phyloP scores from a whole-genome alignment of 441 rosid genomes.

The Erodium texanum region DNA sequence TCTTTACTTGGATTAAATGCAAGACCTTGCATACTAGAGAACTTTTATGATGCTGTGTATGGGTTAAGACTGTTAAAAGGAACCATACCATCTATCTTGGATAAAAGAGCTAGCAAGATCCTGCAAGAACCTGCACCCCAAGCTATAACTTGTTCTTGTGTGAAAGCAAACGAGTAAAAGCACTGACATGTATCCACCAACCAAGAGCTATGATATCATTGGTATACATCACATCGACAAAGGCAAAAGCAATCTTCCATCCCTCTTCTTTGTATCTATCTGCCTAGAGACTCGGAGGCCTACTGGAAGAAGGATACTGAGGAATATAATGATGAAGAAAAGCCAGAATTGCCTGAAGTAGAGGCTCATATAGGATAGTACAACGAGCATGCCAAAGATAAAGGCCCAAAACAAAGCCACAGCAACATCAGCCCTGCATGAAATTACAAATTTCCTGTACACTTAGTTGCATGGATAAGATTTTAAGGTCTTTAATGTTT shows the following conservation, averaged over 20 bases:
- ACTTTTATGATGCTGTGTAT: constrained; percentile 13
- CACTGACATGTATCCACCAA: not conserved
- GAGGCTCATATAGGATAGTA: constrained; percentile 27
- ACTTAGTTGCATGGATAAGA: constrained; percentile 14
- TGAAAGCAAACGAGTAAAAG: too few species aligned
- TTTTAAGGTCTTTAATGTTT: not conserved
- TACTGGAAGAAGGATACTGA: constrained; percentile 29
- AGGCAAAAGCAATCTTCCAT: constrained; percentile 38
- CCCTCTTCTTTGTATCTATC: constrained; percentile 33
- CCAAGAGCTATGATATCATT: constrained; percentile 10
- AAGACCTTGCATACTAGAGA: constrained; percentile 14
- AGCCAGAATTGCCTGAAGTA: constrained; percentile 30
- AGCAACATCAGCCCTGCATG: constrained; percentile 37
- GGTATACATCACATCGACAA: constrained; percentile 34
- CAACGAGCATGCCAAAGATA: constrained; percentile 30
- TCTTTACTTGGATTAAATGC: constrained; percentile 16
- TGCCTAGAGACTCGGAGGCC: constrained; percentile 33
- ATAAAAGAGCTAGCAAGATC: not conserved
- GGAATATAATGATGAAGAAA: constrained; percentile 24
- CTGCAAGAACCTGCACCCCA: constrained; percentile 7
- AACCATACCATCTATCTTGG: constrained; percentile 22
- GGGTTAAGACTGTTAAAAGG: constrained; percentile 13
- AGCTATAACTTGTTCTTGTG: too few species aligned
- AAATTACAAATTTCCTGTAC: constrained; percentile 15
- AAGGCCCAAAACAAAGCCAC: constrained; percentile 37